These are phyloP conservation scores for Climacium dendroides DNA, from an alignment of 225 moss, liverwort and hornwort species.

Conservation along the genomic window DNA sequence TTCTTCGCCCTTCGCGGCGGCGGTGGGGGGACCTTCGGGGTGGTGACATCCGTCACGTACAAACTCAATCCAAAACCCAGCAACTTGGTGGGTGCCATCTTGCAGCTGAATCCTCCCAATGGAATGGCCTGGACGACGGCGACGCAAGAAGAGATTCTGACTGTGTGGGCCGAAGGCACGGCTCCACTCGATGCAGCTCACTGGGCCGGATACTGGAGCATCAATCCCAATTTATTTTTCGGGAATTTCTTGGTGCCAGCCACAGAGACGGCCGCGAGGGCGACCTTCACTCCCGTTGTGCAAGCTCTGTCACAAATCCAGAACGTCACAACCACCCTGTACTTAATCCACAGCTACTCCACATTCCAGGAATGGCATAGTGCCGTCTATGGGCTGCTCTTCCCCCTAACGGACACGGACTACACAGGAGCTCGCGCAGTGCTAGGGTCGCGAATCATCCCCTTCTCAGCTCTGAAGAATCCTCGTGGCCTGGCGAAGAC, in stretches of 20 bases:
- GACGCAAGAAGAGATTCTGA: constrained; percentile 16
- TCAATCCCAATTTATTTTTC: neutral
- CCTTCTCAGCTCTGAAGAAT: constrained; percentile 2
- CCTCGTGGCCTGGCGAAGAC: constrained; percentile 8
- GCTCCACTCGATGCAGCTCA: neutral
- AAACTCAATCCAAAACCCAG: constrained; percentile 8
- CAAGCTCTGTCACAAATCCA: constrained; percentile 4
- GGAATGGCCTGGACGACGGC: neutral
- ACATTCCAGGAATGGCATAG: constrained; percentile 19
- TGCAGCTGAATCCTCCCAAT: neutral
- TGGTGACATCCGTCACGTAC: constrained; percentile 33
- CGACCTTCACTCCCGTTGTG: neutral
- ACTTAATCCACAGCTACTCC: neutral
- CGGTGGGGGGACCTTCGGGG: constrained; percentile 20
- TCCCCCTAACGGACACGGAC: neutral
- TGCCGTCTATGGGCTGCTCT: neutral
- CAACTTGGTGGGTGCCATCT: neutral
- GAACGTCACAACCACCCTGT: neutral
- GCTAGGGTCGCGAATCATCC: constrained; percentile 12
- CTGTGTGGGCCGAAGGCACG: neutral
- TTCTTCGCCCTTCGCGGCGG: constrained; percentile 39
- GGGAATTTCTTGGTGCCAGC: constrained; percentile 4
- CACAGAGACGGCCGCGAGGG: neutral
- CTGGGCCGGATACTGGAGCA: constrained; percentile 25
- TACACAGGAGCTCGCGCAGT: neutral